These are phyloP conservation scores for Alternaria gaisen DNA, from an alignment of 2,329 filamentous ascomycete species.

Conservation along the genomic window DNA sequence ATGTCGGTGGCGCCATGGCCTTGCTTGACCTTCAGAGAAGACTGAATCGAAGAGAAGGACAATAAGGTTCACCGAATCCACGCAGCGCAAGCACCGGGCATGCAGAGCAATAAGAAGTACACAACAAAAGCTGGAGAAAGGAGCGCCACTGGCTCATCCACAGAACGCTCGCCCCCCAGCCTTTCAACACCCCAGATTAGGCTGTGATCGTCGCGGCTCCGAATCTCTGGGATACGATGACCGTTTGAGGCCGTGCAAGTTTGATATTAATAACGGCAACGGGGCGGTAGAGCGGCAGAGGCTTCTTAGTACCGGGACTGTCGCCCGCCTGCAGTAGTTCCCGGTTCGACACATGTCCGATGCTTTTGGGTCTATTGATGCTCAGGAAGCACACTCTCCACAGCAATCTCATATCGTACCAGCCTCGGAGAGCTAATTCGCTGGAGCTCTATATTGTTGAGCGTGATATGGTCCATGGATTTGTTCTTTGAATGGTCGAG, in stretches of 20 bases:
- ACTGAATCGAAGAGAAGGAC: not conserved
- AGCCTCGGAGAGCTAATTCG: not conserved
- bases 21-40: not conserved
- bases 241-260: not conserved
- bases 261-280: slow-evolving; percentile 2
- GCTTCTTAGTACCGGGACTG: not conserved
- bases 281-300: not conserved
- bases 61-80: not conserved
- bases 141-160: not conserved
- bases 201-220: not conserved
- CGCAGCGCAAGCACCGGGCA: not conserved
- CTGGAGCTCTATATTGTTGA: not conserved
- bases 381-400: not conserved
- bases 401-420: not conserved
- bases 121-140: not conserved
- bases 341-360: not conserved
- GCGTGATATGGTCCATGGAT: not conserved
- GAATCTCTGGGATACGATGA: not conserved
- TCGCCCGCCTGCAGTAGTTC: not conserved
- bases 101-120: not conserved
- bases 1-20: slow-evolving; percentile 15
- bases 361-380: not conserved
- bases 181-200: not conserved
- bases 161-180: not conserved
- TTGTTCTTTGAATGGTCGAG: not conserved